These are phyloP conservation scores for Lichtheimia ornata DNA, from an alignment of 371 early-diverging fungal genomes.

Conservation along the genomic window DNA sequence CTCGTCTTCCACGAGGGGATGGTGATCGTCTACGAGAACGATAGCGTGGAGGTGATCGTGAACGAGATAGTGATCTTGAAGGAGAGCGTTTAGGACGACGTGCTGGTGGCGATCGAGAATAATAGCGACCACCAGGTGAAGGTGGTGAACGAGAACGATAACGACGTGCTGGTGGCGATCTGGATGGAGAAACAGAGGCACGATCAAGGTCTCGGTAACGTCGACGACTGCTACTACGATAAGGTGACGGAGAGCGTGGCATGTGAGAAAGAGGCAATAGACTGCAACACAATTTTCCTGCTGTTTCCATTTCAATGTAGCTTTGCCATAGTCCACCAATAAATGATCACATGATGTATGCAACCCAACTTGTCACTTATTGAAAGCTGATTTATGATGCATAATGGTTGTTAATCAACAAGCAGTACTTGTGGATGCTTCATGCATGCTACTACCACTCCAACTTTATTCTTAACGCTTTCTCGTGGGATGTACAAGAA, in stretches of 20 bases:
- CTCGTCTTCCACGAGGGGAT: neutral
- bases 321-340: too few species aligned
- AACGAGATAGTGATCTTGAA: neutral
- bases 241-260: slow-evolving; percentile 47
- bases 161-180: neutral
- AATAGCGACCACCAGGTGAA: neutral
- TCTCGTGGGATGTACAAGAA: too few species aligned
- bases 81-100: slow-evolving; percentile 15
- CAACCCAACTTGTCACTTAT: too few species aligned
- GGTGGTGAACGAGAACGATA: slow-evolving; percentile 19
- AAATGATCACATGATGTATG: too few species aligned
- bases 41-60: slow-evolving; percentile 13
- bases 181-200: slow-evolving; percentile 11
- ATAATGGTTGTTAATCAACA: too few species aligned
- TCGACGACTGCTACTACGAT: slow-evolving; percentile 21
- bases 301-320: too few species aligned
- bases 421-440: too few species aligned
- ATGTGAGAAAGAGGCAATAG: slow-evolving; percentile 15
- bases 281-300: too few species aligned
- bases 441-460: too few species aligned
- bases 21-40: slow-evolving; percentile 6
- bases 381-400: too few species aligned
- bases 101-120: slow-evolving; percentile 19
- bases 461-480: too few species aligned
- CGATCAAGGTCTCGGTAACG: slow-evolving; percentile 47